Conservation (phyloP, 768 basidiomycete species). For the Panellus pusillus region DNA sequence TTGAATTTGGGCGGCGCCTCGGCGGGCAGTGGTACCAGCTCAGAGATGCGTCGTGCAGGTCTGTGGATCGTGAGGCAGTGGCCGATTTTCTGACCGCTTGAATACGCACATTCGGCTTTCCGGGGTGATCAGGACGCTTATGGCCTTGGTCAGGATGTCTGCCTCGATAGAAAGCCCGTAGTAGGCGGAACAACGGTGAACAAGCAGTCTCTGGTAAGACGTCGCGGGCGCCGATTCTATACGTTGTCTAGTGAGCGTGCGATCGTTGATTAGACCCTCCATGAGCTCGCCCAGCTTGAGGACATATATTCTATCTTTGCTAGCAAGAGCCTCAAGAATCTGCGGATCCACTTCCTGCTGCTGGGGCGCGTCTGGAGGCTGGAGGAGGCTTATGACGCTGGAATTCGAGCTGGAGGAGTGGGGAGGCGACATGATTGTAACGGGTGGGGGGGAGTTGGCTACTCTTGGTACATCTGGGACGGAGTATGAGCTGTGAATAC, state of each 20-base stretch:
- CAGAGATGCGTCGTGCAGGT: conserved; percentile 66
- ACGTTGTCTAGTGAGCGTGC: conserved; percentile 53
- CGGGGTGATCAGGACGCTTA: conserved; percentile 52
- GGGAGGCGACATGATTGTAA: conserved; percentile 21
- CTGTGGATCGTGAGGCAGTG: conserved; percentile 39
- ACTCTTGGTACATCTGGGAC: not conserved
- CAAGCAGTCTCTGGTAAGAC: conserved; percentile 81
- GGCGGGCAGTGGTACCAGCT: conserved; percentile 76
- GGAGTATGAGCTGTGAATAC: not conserved
- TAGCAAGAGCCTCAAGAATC: conserved; percentile 82
- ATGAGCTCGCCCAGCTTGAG: conserved; percentile 86
- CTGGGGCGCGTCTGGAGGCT: conserved; percentile 17
- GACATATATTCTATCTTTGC: conserved; percentile 87
- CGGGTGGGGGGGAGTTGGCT: conserved; percentile 10
- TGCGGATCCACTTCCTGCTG: conserved; percentile 65
- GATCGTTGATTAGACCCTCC: conserved; percentile 76
- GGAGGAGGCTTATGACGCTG: conserved; percentile 15
- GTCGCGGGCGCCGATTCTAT: conserved; percentile 69
- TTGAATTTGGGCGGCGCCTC: conserved; percentile 76
- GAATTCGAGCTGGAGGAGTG: conserved; percentile 18
- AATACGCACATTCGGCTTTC: conserved; percentile 77
- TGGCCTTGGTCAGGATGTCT: conserved; percentile 63
- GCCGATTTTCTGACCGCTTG: conserved; percentile 11
- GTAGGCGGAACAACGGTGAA: conserved; percentile 83
- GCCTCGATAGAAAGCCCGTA: conserved; percentile 74